Base-by-base conservation (phyloP, 176 grass and related monocot species). In the Phragmites australis region DNA sequence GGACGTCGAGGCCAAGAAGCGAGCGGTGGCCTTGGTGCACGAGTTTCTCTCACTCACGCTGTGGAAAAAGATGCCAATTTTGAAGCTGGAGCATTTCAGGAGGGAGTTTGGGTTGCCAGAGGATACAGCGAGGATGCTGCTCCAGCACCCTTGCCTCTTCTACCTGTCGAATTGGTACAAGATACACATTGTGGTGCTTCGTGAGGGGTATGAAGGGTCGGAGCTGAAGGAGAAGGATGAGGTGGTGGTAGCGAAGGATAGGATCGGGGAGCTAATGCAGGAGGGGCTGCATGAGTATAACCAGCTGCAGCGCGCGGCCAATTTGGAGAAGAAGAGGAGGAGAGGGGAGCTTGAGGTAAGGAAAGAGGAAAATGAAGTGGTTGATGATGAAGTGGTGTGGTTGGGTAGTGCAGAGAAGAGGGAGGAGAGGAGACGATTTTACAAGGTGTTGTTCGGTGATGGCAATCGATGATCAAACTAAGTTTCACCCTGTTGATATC, bases 71-170 rank as follows among this genome's bases (percentile, higher is more conserved):
- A 66, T 92, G 60, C 94, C 95, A 8, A 80, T 97, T 83, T 21
- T 85, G 68, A 97, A 97, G 88, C 74, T 97, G 84, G 90, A 93
- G 77, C 95, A 94, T 56, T 97, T 97, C 81, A 93, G 87, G 70
- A 85, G 88, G 88, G 88, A 92, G 43, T 94, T 94, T 30, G 85
- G 87, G 22, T 72, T 97, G 19, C 89, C 87, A 4, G 87, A 88
- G 79, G 82, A 88, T 82, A 91, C 80, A 0, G 87, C 80, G 1
- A 50, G 80, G 72, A 80, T 94, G 78, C 79, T 97, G 55, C 89
- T 90, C 52, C 83, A 63, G 62, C 72, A 94, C 55, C 87, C 94
- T 1, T 92, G 91, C 76, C 91, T 97, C 41, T 97, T 97, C 79
- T 97, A 97, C 14, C 29, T 97, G 30, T 97, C 94, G 0, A 97